Conservation (phyloP, 2,329 filamentous ascomycete species). For the Dissoconium aciculare region DNA sequence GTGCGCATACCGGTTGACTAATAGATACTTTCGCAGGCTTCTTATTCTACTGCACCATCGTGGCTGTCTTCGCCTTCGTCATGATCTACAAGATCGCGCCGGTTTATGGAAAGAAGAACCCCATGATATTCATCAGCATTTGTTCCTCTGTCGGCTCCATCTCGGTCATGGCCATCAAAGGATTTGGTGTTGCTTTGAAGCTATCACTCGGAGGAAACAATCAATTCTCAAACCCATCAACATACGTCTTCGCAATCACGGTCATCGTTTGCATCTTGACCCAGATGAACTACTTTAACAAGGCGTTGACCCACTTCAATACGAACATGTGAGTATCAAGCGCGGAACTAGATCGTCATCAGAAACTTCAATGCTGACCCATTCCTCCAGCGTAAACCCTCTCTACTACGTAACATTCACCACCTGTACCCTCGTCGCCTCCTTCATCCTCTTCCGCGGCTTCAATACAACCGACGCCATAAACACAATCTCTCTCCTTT, state of each 20-base stretch:
- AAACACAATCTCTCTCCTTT: conserved; percentile 82
- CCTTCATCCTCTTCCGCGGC: conserved; percentile 87
- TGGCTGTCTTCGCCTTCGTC: conserved; percentile 68
- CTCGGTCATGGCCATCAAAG: conserved; percentile 98
- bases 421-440: conserved; percentile 81
- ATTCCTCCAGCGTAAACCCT: conserved; percentile 60
- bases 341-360: too few relatives aligned
- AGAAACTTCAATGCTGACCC: background rate
- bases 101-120: conserved; percentile 82
- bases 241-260: conserved; percentile 93
- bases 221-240: conserved; percentile 87
- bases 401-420: conserved; percentile 97
- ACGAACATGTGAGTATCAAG: conserved; percentile 76
- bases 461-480: conserved; percentile 91
- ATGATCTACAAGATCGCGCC: conserved; percentile 97
- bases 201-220: conserved; percentile 86
- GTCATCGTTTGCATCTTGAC: conserved; percentile 87
- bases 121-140: conserved; percentile 90
- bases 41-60: conserved; percentile 66
- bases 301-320: conserved; percentile 88
- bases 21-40: conserved; percentile 50
- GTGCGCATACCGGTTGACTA: conserved; percentile 4
- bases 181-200: conserved; percentile 93
- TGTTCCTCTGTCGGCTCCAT: conserved; percentile 95
- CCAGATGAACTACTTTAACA: conserved; percentile 99